Evolutionary conservation across 345 rosid species (phyloP).

Genomic region (Hibiscus syriacus): DNA sequence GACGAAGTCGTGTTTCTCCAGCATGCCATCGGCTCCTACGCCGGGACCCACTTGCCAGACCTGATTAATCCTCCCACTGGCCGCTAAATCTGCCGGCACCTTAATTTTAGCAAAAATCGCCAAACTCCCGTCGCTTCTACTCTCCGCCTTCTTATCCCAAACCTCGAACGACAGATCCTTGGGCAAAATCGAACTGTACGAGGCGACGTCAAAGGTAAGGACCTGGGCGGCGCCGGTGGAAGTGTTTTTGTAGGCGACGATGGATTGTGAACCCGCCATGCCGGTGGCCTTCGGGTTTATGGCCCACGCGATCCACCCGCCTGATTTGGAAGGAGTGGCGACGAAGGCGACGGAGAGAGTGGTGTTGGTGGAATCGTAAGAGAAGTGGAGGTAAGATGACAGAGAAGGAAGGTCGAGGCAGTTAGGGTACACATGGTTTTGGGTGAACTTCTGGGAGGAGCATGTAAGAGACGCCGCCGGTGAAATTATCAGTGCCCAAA

Average conservation of each 20-base stretch:
- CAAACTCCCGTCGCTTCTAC: constrained; percentile 26
- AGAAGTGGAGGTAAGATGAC: constrained; percentile 60
- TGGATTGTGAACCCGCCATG: constrained; percentile 62
- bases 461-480: constrained; percentile 51
- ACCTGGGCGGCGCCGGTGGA: constrained; percentile 22
- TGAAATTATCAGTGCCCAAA: constrained; percentile 24
- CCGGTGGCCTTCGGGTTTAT: constrained; percentile 59
- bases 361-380: constrained; percentile 50
- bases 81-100: constrained; percentile 46
- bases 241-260: constrained; percentile 41
- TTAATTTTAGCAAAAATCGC: constrained; percentile 52
- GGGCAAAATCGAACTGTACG: constrained; percentile 21
- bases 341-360: constrained; percentile 62
- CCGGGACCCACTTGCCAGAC: constrained; percentile 80
- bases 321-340: constrained; percentile 41
- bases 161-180: constrained; percentile 48
- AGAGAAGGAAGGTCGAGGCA: constrained; percentile 71
- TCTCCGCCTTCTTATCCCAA: constrained; percentile 62
- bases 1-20: constrained; percentile 26
- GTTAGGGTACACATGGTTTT: constrained; percentile 33
- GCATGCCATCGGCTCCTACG: constrained; percentile 8
- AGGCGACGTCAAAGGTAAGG: constrained; percentile 33
- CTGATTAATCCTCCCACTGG: constrained; percentile 46
- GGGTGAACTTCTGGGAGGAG: constrained; percentile 40
- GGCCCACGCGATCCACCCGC: constrained; percentile 75